phyloP scores from a whole-genome alignment of 2,329 filamentous ascomycete species.

The Acephala macrosclerotiorum region DNA sequence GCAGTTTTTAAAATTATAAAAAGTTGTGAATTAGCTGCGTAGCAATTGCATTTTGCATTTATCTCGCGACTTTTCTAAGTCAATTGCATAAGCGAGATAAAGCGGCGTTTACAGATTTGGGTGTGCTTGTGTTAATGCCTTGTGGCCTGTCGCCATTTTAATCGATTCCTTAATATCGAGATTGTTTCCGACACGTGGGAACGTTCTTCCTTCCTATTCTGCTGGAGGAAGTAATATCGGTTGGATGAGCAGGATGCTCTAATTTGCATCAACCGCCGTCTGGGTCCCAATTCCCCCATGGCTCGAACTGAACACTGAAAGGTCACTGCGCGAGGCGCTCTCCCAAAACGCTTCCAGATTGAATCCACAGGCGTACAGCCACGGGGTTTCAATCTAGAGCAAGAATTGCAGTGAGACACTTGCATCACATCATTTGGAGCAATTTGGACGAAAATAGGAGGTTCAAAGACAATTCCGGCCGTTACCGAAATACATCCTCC shows the following conservation, averaged over 20 bases:
- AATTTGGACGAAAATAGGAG: neutral
- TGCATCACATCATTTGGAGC: constrained; percentile 7
- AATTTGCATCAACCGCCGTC: neutral
- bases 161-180: too few species aligned
- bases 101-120: too few species aligned
- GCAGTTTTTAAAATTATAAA: too few species aligned
- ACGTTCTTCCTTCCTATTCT: neutral
- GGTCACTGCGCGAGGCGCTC: neutral
- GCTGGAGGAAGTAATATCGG: neutral
- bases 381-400: neutral
- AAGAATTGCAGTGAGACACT: constrained; percentile 8
- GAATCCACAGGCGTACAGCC: neutral
- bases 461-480: neutral
- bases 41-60: too few species aligned
- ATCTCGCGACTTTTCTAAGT: too few species aligned
- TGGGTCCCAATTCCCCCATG: constrained; percentile 4
- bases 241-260: neutral
- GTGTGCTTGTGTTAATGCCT: too few species aligned
- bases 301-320: neutral
- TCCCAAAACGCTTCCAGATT: neutral
- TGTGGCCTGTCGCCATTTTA: too few species aligned
- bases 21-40: too few species aligned
- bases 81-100: too few species aligned
- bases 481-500: neutral
- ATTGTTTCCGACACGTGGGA: too few species aligned